Evolutionary conservation across 768 basidiomycete species (phyloP), one percentile per base, ranked within the genome.

Genomic region (Lepiota subincarnata): DNA sequence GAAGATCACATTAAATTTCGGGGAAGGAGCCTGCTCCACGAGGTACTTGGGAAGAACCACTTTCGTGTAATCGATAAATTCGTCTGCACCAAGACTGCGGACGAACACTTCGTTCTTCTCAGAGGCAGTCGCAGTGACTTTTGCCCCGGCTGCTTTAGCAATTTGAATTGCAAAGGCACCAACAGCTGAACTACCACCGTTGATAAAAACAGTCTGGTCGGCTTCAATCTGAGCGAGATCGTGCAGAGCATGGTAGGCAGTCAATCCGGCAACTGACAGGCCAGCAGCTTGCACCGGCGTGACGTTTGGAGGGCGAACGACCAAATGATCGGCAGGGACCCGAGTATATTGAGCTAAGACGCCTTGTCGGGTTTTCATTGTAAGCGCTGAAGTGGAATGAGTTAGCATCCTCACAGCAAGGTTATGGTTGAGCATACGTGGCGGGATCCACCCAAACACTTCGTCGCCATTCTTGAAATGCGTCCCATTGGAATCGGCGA

Each of bases 161-260:
- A 89, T 63, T 64, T 89, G 86, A 44, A 90, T 84, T 0, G 85
- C 87, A 58, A 78, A 78, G n/a, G 75, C 69, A 3, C 88, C 89
- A 1, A 89, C 84, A 11, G 81, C 68, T 1, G 84, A 80, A 47
- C 82, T 84, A 3, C 86, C 89, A 0, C 87, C 87, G 52, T 87
- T 84, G 60, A 92, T 70, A 58, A 90, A 78, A 3, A 91, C 69
- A 1, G 75, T 73, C 60, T 84, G 82, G 1, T 79, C 82, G 19
- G 70, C 60, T 62, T 86, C 77, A n/a, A 87, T 63, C 24, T 76
- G 70, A 0, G 70, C 78, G 0, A 70, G 62, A 0, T 73, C 62
- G 40, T 79, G 68, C 5, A 90, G 73, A 0, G 72, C 77, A 55
- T 82, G 76, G 53, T 81, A 76, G 0, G 86, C 82, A 0, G 88